phyloP scores from a whole-genome alignment of 306 rosid genomes.

The Fragaria vesca region DNA sequence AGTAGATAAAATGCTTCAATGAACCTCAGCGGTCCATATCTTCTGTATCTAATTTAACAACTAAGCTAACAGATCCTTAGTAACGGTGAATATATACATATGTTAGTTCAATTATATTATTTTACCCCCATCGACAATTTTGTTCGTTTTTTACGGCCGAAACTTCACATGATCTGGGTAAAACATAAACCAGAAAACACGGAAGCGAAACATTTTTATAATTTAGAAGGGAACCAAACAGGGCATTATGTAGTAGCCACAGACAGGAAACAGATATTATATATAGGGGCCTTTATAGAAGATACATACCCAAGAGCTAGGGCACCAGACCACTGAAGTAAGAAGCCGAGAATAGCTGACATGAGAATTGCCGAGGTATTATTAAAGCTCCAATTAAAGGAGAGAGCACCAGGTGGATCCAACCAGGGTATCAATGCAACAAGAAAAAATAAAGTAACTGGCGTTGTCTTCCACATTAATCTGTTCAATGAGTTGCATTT shows the following conservation, averaged over 20 bases:
- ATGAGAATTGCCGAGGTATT: conserved; percentile 57
- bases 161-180: not conserved
- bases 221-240: conserved; percentile 10
- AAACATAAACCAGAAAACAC: not conserved
- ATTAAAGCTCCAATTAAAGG: conserved; percentile 60
- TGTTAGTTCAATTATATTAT: not conserved
- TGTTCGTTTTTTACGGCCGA: not conserved
- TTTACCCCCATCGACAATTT: not conserved
- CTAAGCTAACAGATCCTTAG: not conserved
- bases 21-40: not conserved
- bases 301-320: conserved; percentile 79
- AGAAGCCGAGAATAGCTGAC: conserved; percentile 82
- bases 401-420: conserved; percentile 72
- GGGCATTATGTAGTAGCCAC: not conserved
- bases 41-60: not conserved
- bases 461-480: conserved; percentile 95
- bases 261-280: conserved; percentile 8
- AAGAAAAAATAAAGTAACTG: conserved; percentile 67
- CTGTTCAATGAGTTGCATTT: conserved; percentile 41
- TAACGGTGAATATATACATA: not conserved
- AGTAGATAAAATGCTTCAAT: not conserved
- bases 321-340: conserved; percentile 96
- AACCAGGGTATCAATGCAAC: conserved; percentile 67
- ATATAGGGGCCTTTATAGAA: not conserved
- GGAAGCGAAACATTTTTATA: conserved; percentile 2